These are phyloP conservation scores for Camelina sativa DNA, from an alignment of 345 rosid genomes.

Conservation along the genomic window DNA sequence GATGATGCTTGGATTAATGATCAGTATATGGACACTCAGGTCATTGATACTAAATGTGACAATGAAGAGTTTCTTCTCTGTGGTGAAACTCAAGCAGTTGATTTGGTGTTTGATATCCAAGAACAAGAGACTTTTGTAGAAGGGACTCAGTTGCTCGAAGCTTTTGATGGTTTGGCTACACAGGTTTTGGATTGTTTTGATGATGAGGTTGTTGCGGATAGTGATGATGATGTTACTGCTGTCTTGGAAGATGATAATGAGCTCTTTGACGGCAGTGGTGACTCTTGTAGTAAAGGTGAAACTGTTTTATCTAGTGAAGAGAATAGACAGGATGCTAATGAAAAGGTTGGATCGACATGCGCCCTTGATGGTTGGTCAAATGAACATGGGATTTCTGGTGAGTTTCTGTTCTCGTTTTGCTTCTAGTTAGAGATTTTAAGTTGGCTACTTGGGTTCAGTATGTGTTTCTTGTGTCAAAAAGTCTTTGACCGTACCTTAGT, in stretches of 20 bases:
- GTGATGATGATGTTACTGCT: constrained; percentile 64
- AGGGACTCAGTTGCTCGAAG: constrained; percentile 30
- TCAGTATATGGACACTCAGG: constrained; percentile 47
- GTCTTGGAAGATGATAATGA: constrained; percentile 48
- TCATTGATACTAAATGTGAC: constrained; percentile 39
- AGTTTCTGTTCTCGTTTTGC: constrained; percentile 28
- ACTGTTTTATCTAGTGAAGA: constrained; percentile 37
- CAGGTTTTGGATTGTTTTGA: constrained; percentile 38
- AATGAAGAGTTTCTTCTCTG: constrained; percentile 42
- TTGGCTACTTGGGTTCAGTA: constrained; percentile 21
- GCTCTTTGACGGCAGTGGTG: constrained; percentile 46
- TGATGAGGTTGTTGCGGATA: constrained; percentile 37
- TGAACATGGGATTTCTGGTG: constrained; percentile 50
- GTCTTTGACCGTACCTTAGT: constrained; percentile 27
- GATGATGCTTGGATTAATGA: constrained; percentile 36
- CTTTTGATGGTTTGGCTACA: constrained; percentile 43
- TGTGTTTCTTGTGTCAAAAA: constrained; percentile 35
- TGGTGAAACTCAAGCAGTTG: constrained; percentile 49
- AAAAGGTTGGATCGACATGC: constrained; percentile 33
- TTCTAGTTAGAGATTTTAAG: neutral
- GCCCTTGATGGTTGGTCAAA: constrained; percentile 24
- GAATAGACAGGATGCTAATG: constrained; percentile 30
- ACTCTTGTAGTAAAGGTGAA: constrained; percentile 33
- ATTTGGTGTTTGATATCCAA: constrained; percentile 41
- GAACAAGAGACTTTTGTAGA: constrained; percentile 30